Conservation (phyloP, 441 rosid species). For the Croton laevigatus region DNA sequence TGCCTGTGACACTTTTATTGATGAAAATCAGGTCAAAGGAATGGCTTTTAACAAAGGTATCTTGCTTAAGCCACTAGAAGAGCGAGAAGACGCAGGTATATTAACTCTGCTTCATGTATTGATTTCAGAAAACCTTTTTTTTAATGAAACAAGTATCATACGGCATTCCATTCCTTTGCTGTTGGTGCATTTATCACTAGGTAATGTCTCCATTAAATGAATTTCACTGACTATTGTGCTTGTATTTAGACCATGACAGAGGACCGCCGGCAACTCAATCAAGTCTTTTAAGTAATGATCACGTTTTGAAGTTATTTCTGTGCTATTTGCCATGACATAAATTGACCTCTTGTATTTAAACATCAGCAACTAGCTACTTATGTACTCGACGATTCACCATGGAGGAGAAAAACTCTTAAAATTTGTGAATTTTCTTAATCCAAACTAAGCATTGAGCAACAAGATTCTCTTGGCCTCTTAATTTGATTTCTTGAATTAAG, state of each 20-base stretch:
- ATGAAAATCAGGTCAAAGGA: slow-evolving; percentile 69
- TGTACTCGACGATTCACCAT: not conserved
- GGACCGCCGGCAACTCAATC: not conserved
- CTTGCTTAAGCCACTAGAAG: slow-evolving; percentile 50
- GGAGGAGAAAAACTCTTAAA: not conserved
- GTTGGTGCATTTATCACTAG: not conserved
- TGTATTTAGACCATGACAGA: not conserved
- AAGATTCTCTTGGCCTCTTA: not conserved
- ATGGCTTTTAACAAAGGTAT: slow-evolving; percentile 84
- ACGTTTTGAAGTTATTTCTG: not conserved
- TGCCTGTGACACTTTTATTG: slow-evolving; percentile 9
- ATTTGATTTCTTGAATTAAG: not conserved
- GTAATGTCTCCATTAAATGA: not conserved
- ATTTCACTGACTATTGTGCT: not conserved
- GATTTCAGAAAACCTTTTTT: not conserved
- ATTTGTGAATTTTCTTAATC: not conserved
- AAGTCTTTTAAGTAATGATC: not conserved
- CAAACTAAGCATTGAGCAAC: not conserved
- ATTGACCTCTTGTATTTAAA: not conserved
- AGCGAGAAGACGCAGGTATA: slow-evolving; percentile 78
- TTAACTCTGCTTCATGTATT: not conserved
- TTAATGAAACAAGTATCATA: not conserved
- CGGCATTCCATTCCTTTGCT: not conserved
- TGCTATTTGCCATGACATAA: not conserved
- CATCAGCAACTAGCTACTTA: not conserved